Evolutionary conservation across 257 asterid species (phyloP).

Genomic region (Solanum pennellii): DNA sequence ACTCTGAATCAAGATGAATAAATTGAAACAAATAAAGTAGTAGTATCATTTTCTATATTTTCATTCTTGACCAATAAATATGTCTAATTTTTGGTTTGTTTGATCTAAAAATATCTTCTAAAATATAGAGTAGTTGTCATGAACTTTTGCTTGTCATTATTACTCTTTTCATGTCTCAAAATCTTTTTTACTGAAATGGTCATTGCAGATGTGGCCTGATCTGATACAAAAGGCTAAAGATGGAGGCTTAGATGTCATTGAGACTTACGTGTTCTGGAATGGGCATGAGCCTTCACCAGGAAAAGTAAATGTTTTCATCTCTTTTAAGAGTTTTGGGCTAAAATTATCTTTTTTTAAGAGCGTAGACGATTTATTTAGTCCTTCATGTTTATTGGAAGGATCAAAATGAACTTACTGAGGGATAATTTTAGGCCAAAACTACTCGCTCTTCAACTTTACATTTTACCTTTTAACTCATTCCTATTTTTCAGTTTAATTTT

Average conservation of each 20-base stretch:
- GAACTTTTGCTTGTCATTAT: neutral
- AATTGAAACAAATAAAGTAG: neutral
- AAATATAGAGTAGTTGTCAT: neutral
- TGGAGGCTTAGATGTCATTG: constrained; percentile 85
- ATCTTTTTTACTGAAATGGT: neutral
- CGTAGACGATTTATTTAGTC: too few relatives aligned
- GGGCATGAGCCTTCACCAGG: constrained; percentile 82
- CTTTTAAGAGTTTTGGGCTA: neutral
- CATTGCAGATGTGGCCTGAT: constrained; percentile 77
- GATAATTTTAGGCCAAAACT: neutral
- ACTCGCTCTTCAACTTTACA: neutral
- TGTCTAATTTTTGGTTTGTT: neutral
- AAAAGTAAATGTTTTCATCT: constrained; percentile 22
- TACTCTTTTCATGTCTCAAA: neutral
- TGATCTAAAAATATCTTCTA: neutral
- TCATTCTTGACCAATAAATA: neutral
- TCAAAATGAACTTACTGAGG: neutral
- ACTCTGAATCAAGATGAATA: neutral
- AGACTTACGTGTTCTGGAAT: constrained; percentile 82
- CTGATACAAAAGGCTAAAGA: constrained; percentile 75
- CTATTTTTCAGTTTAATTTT: constrained; percentile 46
- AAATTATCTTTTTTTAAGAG: neutral
- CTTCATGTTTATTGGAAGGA: too few relatives aligned
- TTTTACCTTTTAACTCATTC: neutral
- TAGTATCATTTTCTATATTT: neutral